Conservation (phyloP, 176 grass and related monocot genomes). For the Typha latifolia region DNA sequence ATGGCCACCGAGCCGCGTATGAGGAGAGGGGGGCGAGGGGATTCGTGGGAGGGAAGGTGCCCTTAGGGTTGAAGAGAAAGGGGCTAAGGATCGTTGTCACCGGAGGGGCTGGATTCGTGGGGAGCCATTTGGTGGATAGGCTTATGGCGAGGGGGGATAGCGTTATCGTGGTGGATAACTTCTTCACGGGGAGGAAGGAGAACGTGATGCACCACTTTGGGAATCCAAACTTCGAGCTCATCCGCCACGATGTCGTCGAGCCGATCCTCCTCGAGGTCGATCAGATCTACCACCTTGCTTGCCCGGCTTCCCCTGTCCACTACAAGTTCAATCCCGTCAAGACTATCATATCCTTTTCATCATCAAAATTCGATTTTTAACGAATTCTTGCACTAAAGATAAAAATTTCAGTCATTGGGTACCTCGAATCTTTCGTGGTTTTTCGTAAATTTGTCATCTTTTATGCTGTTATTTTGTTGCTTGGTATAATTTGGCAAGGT, state of each 20-base stretch:
- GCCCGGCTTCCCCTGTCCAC: conserved; percentile 87
- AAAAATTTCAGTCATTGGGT: no score
- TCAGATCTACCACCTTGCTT: conserved; percentile 97
- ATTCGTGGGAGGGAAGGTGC: conserved; percentile 66
- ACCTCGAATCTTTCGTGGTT: background rate
- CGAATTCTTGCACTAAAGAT: no score
- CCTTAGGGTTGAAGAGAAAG: conserved; percentile 77
- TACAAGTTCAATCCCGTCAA: conserved; percentile 99
- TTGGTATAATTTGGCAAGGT: background rate
- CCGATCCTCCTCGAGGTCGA: conserved; percentile 91
- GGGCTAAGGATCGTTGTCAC: conserved; percentile 73
- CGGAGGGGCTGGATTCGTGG: conserved; percentile 83
- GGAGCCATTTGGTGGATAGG: conserved; percentile 84
- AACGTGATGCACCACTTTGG: conserved; percentile 79
- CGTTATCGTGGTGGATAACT: conserved; percentile 96
- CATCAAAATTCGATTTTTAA: background rate
- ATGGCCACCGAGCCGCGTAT: background rate
- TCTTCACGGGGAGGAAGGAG: conserved; percentile 92
- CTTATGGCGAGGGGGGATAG: conserved; percentile 66
- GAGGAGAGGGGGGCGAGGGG: conserved; percentile 8
- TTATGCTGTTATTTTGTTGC: background rate
- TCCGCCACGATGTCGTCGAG: conserved; percentile 97
- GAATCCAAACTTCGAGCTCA: conserved; percentile 87
- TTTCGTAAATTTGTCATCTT: conserved; percentile 3
- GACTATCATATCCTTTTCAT: conserved; percentile 95